Base-by-base conservation (phyloP, 495 filamentous ascomycete species). In the Aspergillus avenaceus region DNA sequence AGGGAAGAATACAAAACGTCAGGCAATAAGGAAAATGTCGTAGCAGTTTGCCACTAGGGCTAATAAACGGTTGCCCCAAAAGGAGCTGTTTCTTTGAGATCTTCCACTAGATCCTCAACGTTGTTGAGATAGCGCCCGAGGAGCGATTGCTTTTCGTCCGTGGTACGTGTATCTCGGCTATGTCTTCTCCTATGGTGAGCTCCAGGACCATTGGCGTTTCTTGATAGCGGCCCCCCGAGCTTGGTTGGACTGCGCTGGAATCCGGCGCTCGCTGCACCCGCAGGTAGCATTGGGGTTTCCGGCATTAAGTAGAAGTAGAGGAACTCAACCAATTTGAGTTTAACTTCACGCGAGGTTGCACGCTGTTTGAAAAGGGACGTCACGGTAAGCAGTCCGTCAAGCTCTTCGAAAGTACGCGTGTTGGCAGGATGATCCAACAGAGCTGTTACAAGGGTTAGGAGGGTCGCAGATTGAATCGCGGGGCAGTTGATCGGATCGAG, bases 231-330 rank as follows among this genome's bases (percentile, higher is more conserved):
- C 34, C 58, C 59, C 38, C 75, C 74, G 14, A 87, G 64, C 69
- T 90, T 91, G 58, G 81, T 88, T 8, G 87, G 86, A 61, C 82
- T 88, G 50, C 84, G 74, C 62, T 86, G 85, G 45, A 85, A 63
- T 44, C 81, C 70, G 31, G 41, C 50, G 46, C 59, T 54, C 8
- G 60, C 60, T 5, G 74, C 60, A 5, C 41, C 77, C 61, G 59
- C 32, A 12, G 60, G 55, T 0, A 76, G 72, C 16, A 78, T 77
- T 1, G 87, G 82, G 1, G 79, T 83, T 68, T 97, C 93, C 24
- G 91, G 90, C 84, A 97, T 96, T 41, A 98, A 82, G 67, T 97
- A 98, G 69, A 97, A 97, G 70, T 97, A 96, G 5, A 98, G 71
- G 64, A 98, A 97, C 62, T 98, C 93, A 50, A 96, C 84, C 8